A percentile compares a stretch with the other conserved stretches of the same genome.
Conservation (phyloP, 2,329 filamentous ascomycete species). For the Huntiella bhutanensis region DNA sequence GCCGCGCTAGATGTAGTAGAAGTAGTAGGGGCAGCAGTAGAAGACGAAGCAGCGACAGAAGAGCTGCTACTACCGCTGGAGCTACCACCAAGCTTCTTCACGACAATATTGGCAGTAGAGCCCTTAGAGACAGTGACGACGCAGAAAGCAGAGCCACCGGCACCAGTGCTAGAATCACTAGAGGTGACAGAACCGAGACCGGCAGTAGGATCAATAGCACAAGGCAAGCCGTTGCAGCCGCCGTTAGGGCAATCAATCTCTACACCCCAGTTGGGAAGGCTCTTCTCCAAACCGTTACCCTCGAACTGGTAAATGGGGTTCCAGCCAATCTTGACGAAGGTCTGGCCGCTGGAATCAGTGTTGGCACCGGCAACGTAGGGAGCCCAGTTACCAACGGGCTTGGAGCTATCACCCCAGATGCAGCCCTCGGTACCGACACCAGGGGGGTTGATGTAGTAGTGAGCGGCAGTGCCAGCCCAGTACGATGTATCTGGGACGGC, state of each 20-base stretch:
- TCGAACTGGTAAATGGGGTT: constrained; percentile 61
- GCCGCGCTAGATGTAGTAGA: constrained; percentile 10
- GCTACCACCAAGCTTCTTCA: constrained; percentile 31
- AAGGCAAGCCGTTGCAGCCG: constrained; percentile 55
- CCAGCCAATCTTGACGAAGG: constrained; percentile 58
- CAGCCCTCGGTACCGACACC: constrained; percentile 46
- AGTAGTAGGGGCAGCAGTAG: constrained; percentile 12
- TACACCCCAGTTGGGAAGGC: constrained; percentile 45
- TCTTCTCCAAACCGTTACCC: constrained; percentile 31
- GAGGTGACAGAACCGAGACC: constrained; percentile 40
- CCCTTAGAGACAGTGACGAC: constrained; percentile 58
- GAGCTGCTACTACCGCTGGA: constrained; percentile 15
- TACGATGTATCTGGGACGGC: constrained; percentile 53
- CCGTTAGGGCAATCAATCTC: constrained; percentile 49
- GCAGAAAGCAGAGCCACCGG: constrained; percentile 52
- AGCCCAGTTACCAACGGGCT: constrained; percentile 56
- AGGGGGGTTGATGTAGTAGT: constrained; percentile 67
- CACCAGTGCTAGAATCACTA: constrained; percentile 34
- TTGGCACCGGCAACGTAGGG: constrained; percentile 63
- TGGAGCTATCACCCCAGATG: constrained; percentile 46
- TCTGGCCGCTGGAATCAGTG: constrained; percentile 42
- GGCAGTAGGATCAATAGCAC: constrained; percentile 44
- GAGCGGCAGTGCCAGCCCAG: constrained; percentile 54
- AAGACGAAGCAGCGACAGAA: constrained; percentile 6
- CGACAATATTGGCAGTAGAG: constrained; percentile 45